Conservation (phyloP, 176 grass and related monocot species). For the Bromus sterilis region DNA sequence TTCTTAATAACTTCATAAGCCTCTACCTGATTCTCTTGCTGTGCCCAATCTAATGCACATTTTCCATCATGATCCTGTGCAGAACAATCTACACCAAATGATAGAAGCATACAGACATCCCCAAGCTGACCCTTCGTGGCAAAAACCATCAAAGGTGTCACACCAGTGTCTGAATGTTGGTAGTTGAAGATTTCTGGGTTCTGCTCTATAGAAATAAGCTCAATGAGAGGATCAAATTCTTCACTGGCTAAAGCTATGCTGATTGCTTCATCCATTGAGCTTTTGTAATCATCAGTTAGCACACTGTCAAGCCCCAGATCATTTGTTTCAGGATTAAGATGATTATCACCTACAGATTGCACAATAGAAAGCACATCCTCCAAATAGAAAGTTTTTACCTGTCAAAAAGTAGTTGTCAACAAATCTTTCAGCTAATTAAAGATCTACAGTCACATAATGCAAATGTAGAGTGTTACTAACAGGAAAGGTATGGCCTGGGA, state of each 20-base stretch:
- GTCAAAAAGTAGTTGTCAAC: slow-evolving; percentile 8
- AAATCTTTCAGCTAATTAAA: slow-evolving; percentile 9
- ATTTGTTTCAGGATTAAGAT: slow-evolving; percentile 39
- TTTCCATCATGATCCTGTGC: slow-evolving; percentile 55
- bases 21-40: slow-evolving; percentile 68
- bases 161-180: slow-evolving; percentile 75
- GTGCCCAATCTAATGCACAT: slow-evolving; percentile 69
- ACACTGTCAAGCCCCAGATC: slow-evolving; percentile 21
- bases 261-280: slow-evolving; percentile 86
- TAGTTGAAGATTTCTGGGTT: slow-evolving; percentile 68
- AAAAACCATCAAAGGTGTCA: slow-evolving; percentile 93
- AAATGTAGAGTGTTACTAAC: slow-evolving; percentile 44
- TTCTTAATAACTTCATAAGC: slow-evolving; percentile 66
- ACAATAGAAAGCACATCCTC: slow-evolving; percentile 92
- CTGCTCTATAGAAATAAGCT: slow-evolving; percentile 78
- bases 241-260: slow-evolving; percentile 73
- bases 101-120: slow-evolving; percentile 92
- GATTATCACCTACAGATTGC: slow-evolving; percentile 52
- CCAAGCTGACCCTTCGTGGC: slow-evolving; percentile 75
- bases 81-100: slow-evolving; percentile 82
- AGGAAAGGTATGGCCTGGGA: slow-evolving; percentile 91
- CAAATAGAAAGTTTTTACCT: slow-evolving; percentile 96
- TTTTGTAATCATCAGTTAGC: slow-evolving; percentile 67
- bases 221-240: slow-evolving; percentile 83
- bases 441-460: neutral